These are phyloP conservation scores for Candida suzukii DNA, from an alignment of 805 yeast genomes.

Conservation along the genomic window DNA sequence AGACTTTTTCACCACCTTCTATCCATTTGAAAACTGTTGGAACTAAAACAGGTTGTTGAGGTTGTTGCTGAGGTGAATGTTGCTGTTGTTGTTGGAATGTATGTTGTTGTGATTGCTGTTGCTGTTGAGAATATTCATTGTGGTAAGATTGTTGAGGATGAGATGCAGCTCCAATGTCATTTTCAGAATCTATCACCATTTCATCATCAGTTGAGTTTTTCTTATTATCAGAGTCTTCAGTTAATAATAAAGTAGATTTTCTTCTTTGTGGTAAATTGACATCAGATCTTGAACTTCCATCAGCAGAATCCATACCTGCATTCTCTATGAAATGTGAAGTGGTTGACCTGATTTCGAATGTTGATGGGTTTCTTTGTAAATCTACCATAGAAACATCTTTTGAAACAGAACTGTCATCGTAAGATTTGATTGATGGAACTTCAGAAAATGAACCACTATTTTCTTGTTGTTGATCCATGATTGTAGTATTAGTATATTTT, in stretches of 20 bases:
- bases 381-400: slow-evolving; percentile 31
- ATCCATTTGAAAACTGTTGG: slow-evolving; percentile 81
- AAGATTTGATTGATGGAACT: not conserved
- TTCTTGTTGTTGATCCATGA: not conserved
- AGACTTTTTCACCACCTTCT: slow-evolving; percentile 94
- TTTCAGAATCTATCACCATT: slow-evolving; percentile 19
- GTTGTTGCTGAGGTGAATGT: slow-evolving; percentile 3
- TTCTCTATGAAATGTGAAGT: slow-evolving; percentile 10
- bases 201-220: slow-evolving; percentile 28
- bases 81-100: not conserved
- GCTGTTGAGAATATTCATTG: slow-evolving; percentile 10
- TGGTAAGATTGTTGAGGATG: slow-evolving; percentile 8
- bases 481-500: no score
- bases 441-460: not conserved
- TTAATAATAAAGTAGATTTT: slow-evolving; percentile 64
- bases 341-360: slow-evolving; percentile 1
- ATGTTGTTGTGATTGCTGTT: slow-evolving; percentile 6
- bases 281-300: not conserved
- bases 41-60: slow-evolving; percentile 18
- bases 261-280: slow-evolving; percentile 34
- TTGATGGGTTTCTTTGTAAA: slow-evolving; percentile 12
- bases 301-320: slow-evolving; percentile 1
- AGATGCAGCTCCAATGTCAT: slow-evolving; percentile 14
- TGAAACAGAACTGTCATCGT: slow-evolving; percentile 2
- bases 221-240: slow-evolving; percentile 62